Conservation (phyloP, 1,284 basidiomycete genomes). For the Microbotryum silenes-acaulis region DNA sequence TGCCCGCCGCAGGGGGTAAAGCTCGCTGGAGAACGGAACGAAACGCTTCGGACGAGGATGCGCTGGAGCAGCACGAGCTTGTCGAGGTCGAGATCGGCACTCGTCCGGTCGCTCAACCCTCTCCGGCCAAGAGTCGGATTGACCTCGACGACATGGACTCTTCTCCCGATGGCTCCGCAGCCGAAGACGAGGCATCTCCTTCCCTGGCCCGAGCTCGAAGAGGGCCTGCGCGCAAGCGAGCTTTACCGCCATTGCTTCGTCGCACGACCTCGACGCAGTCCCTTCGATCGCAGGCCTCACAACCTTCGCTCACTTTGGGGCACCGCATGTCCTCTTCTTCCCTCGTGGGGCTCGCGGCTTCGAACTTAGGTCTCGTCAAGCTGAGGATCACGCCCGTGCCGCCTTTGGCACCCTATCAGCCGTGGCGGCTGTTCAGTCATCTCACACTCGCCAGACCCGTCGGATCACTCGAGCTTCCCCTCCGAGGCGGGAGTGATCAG, state of each 20-base stretch:
- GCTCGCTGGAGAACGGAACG: slow-evolving; percentile 9
- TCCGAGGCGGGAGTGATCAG: neutral
- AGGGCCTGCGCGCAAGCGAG: too few relatives aligned
- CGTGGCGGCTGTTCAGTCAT: too few relatives aligned
- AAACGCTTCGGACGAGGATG: neutral
- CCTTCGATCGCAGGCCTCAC: neutral
- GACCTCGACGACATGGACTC: neutral
- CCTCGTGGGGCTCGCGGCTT: neutral
- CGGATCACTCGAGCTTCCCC: neutral
- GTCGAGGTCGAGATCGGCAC: slow-evolving; percentile 8
- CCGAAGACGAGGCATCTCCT: too few relatives aligned
- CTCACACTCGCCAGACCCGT: too few relatives aligned
- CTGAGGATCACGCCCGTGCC: too few relatives aligned
- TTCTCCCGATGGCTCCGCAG: too few relatives aligned
- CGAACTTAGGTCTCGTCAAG: too few relatives aligned
- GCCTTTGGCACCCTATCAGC: too few relatives aligned
- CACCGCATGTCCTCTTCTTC: neutral
- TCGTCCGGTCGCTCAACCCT: neutral
- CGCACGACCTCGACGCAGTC: neutral
- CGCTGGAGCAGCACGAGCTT: neutral
- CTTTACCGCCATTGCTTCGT: neutral
- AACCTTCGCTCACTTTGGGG: slow-evolving; percentile 5
- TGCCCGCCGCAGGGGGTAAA: slow-evolving; percentile 1
- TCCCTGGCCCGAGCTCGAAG: too few relatives aligned
- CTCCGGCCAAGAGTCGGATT: neutral